Evolutionary conservation across 2,329 filamentous ascomycete genomes (phyloP).

Genomic region (Albifimbria verrucaria): DNA sequence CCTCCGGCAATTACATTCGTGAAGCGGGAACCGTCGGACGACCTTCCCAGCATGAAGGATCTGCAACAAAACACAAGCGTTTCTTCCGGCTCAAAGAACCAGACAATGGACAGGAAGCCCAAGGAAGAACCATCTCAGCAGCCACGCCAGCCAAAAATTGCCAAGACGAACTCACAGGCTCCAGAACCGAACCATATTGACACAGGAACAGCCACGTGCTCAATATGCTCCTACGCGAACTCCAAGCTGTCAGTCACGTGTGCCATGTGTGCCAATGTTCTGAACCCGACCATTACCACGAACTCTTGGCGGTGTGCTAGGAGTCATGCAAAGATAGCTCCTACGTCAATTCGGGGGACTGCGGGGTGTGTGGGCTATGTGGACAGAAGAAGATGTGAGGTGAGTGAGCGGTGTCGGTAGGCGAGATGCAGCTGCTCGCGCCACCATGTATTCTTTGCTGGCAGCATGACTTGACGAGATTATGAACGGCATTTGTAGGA

Average conservation of each 20-base stretch:
- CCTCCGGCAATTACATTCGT: neutral
- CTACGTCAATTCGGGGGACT: constrained; percentile 69
- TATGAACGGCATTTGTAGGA: too few species aligned
- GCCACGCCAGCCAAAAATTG: neutral
- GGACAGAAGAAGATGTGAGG: constrained; percentile 37
- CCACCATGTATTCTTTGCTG: too few species aligned
- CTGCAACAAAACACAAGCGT: neutral
- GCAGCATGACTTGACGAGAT: too few species aligned
- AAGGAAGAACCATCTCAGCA: neutral
- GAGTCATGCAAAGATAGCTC: constrained; percentile 48
- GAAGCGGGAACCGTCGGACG: constrained; percentile 1
- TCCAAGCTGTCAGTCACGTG: constrained; percentile 55
- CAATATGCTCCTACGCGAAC: constrained; percentile 68
- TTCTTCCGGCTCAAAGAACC: neutral
- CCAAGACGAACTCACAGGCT: neutral
- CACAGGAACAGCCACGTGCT: constrained; percentile 35
- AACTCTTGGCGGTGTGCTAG: constrained; percentile 63
- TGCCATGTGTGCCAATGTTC: constrained; percentile 66
- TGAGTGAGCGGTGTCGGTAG: too few species aligned
- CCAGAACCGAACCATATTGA: neutral
- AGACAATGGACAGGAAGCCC: neutral
- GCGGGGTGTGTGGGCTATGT: constrained; percentile 68
- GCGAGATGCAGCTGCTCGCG: too few species aligned
- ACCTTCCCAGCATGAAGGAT: neutral
- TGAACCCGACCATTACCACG: constrained; percentile 50